Conservation (phyloP, 2,329 filamentous ascomycete species). For the Trichophyton benhamiae region DNA sequence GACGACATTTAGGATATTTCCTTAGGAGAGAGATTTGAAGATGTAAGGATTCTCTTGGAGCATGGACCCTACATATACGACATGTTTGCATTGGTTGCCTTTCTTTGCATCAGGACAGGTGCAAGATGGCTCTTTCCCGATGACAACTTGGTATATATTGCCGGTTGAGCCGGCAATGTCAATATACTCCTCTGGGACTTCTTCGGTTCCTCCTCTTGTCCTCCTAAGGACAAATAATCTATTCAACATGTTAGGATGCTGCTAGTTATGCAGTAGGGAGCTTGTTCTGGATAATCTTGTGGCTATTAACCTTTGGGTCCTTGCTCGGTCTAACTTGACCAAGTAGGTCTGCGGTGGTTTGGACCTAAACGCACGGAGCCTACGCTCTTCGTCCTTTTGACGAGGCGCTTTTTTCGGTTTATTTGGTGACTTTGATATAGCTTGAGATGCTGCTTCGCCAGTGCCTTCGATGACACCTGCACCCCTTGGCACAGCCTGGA, state of each 20-base stretch:
- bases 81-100: conserved; percentile 53
- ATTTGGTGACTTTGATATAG: background rate
- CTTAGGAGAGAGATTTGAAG: background rate
- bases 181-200: conserved; percentile 39
- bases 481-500: background rate
- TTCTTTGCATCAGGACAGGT: conserved; percentile 43
- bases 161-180: conserved; percentile 49
- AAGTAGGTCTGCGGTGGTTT: conserved; percentile 37
- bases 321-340: conserved; percentile 37
- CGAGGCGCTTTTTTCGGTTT: background rate
- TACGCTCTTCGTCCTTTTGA: conserved; percentile 23
- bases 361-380: conserved; percentile 29
- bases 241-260: background rate
- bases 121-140: conserved; percentile 42
- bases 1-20: background rate
- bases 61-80: conserved; percentile 40
- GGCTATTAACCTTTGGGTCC: conserved; percentile 32
- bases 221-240: conserved; percentile 48
- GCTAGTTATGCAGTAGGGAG: background rate
- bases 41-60: background rate
- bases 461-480: background rate
- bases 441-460: background rate
- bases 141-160: conserved; percentile 48
- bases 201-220: conserved; percentile 31
- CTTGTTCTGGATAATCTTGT: background rate